Evolutionary conservation across 257 asterid genomes (phyloP).

Genomic region (Fraxinus excelsior): DNA sequence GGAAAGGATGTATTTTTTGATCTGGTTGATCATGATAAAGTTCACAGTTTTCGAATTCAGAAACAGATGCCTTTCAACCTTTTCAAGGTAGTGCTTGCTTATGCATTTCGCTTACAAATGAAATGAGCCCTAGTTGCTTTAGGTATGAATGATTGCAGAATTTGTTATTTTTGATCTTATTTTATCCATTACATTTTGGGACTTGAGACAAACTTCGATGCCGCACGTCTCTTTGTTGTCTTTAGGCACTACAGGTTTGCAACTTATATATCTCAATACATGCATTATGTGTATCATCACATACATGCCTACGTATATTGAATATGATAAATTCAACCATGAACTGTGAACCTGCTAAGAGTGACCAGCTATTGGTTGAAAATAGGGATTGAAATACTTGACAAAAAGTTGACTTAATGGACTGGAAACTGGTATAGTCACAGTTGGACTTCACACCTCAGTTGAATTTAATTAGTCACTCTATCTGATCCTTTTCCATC

Average conservation of each 20-base stretch:
- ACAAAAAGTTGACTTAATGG: background rate
- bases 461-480: slow-evolving; percentile 1
- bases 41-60: slow-evolving; percentile 88
- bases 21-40: slow-evolving; percentile 98
- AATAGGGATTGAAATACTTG: background rate
- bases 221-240: background rate
- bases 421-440: background rate
- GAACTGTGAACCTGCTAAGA: background rate
- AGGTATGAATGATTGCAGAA: background rate
- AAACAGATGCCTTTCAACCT: slow-evolving; percentile 76
- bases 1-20: slow-evolving; percentile 91
- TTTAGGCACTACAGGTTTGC: background rate
- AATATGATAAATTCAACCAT: background rate
- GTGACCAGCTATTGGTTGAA: background rate
- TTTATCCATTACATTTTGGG: background rate
- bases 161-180: background rate
- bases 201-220: background rate
- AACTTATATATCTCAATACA: background rate
- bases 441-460: background rate
- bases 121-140: background rate
- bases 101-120: slow-evolving; percentile 19
- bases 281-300: background rate
- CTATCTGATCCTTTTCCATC: background rate
- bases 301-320: background rate
- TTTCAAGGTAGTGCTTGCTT: slow-evolving; percentile 69